Base-by-base conservation (phyloP, 441 rosid genomes). In the Gossypium laxum region DNA sequence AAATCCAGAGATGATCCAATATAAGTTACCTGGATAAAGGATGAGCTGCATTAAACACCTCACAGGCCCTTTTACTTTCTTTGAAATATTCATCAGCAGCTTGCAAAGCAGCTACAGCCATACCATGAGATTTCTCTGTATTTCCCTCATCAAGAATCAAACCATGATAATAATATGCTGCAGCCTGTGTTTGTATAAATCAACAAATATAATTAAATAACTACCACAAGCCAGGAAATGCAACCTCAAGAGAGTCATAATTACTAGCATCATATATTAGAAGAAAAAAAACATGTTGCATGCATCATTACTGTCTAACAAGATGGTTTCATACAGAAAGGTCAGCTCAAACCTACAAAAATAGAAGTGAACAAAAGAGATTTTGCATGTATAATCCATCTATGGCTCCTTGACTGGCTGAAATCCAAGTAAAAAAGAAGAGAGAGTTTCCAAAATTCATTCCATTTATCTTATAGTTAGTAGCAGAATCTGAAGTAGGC, bases 91-190 rank as follows among this genome's bases (percentile, higher is more conserved):
- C 95, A 12, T 91, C 95, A 63, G 98, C 97, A 48, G 96, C 98
- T 71, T 91, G 98, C 74, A 95, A 73, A 19, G 99, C 96, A 78
- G 98, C 99, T 54, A 89, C 91, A 7, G 97, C 95, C 99, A 92
- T 89, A 67, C 93, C 91, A 64, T 88, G 99, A 50, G 89, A 91
- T 82, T 88, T 92, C 86, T 93, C 97, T 4, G 98, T 93, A 85
- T 91, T 93, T 32, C 93, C 98, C 80, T 92, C 98, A 17, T 92
- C 96, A 69, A 95, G 96, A 72, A 95, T 91, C 86, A 95, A 72
- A 28, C 99, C 98, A 63, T 95, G 98, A 80, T 88, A 95, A 79
- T 91, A 95, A 82, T 95, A 95, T 26, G 97, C 98, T 48, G 92
- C 99, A 70, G 97, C 97, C 99, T 92, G 74, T 50, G 5, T 24